phyloP scores from a whole-genome alignment of 768 basidiomycete species.

The Grammothele lineata region DNA sequence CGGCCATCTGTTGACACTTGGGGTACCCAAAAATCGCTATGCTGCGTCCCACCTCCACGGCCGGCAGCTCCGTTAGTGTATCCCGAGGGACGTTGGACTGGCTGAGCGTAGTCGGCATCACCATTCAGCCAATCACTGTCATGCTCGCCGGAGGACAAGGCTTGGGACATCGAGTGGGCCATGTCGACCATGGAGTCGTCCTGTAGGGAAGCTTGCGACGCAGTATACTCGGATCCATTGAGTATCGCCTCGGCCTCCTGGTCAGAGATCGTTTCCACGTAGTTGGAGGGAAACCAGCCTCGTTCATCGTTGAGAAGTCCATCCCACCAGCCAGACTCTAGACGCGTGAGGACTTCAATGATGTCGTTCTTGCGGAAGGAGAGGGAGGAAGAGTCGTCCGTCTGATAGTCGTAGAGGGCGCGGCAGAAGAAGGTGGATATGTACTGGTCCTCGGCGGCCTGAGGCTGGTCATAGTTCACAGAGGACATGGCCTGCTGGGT shows the following conservation, averaged over 20 bases:
- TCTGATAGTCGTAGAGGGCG: conserved; percentile 87
- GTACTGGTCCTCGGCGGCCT: conserved; percentile 46
- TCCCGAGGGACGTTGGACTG: conserved; percentile 14
- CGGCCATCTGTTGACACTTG: conserved; percentile 78
- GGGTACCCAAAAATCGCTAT: conserved; percentile 90
- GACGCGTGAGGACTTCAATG: conserved; percentile 88
- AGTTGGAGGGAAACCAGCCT: conserved; percentile 98
- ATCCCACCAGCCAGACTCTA: conserved; percentile 98
- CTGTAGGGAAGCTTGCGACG: conserved; percentile 13
- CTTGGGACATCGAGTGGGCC: conserved; percentile 45
- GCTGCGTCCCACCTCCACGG: conserved; percentile 32
- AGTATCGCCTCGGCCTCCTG: conserved; percentile 74
- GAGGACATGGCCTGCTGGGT: conserved; percentile 11
- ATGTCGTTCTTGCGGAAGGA: conserved; percentile 85
- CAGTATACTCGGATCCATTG: conserved; percentile 39
- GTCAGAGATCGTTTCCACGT: conserved; percentile 74
- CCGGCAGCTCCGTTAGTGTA: conserved; percentile 13
- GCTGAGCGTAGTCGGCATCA: conserved; percentile 28
- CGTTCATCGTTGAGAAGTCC: conserved; percentile 85
- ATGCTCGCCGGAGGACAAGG: conserved; percentile 34
- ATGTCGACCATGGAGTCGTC: conserved; percentile 41
- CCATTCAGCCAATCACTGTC: conserved; percentile 55
- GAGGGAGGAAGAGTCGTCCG: conserved; percentile 84
- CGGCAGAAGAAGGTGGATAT: conserved; percentile 79
- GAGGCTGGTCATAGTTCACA: conserved; percentile 10